A percentile compares a stretch with the other conserved stretches of the same genome.
Conservation (phyloP, 192 early-diverging fungal species). For the Umbelopsis ramanniana region DNA sequence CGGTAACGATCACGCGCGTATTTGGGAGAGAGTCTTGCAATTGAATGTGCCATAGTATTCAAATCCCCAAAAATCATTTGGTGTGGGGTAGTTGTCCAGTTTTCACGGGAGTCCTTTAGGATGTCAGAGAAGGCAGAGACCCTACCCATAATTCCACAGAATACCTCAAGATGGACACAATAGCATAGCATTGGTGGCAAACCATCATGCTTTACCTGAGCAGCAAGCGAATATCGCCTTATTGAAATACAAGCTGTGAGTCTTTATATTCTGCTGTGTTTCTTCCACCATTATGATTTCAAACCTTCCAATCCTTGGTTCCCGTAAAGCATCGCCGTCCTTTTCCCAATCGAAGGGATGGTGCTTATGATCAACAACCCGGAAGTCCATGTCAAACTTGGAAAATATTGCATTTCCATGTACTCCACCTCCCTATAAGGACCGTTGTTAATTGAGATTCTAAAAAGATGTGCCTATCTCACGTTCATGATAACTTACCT, state of each 20-base stretch:
- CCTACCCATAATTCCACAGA: slow-evolving; percentile 74
- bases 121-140: slow-evolving; percentile 71
- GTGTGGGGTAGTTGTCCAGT: slow-evolving; percentile 53
- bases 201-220: slow-evolving; percentile 52
- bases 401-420: slow-evolving; percentile 82
- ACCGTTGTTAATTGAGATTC: background rate
- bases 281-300: background rate
- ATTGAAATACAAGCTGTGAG: background rate
- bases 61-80: slow-evolving; percentile 78
- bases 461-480: background rate
- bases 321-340: slow-evolving; percentile 60
- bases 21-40: slow-evolving; percentile 67
- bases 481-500: slow-evolving; percentile 33
- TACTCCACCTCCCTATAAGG: slow-evolving; percentile 67
- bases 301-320: slow-evolving; percentile 70
- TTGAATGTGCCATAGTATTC: slow-evolving; percentile 80
- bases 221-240: slow-evolving; percentile 67
- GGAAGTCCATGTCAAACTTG: slow-evolving; percentile 62
- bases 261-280: background rate
- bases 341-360: slow-evolving; percentile 74
- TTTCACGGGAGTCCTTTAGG: slow-evolving; percentile 56
- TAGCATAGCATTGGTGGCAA: slow-evolving; percentile 67
- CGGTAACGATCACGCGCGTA: slow-evolving; percentile 71
- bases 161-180: slow-evolving; percentile 77
- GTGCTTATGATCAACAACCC: slow-evolving; percentile 67